Evolutionary conservation across 1,284 basidiomycete species (phyloP), one percentile per base, ranked within the genome.

Genomic region (Rhodotorula sp.): DNA sequence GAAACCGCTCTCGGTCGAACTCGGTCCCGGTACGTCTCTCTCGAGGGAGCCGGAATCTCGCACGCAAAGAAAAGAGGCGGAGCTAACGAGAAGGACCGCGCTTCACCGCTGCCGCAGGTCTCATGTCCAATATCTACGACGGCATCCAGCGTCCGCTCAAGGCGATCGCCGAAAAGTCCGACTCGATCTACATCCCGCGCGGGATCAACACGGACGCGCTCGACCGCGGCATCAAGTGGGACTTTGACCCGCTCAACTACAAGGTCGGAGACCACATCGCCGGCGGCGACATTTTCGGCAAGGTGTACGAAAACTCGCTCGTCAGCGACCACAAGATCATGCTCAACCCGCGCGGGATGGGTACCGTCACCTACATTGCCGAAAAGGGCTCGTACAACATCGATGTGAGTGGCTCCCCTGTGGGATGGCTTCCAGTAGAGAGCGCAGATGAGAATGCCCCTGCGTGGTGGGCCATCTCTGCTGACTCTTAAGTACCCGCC

Each of bases 131-230:
- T 82, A 99, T 99, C 79, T 95, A 97, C 79, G 83, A 83, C 83
- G 94, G 94, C 79, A 96, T 96, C 79, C 94, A 97, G 82, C 88
- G 94, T 78, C 94, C 94, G 22, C 82, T 85, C 55, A 84, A 98
- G 88, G 87, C 89, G 49, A 99, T 99, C 77, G 92, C 94, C 87
- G 91, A 97, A 80, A 85, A 93, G 69, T 96, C 95, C 63, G 90
- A 97, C 79, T 95, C 93, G 37, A 99, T 99, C 79, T 99, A 99
- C 83, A 99, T 99, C 77, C 95, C 94, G 69, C 89, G 93, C 78
- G 95, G 95, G 75, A 98, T 99, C 83, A 98, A 97, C 83, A 99
- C 95, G 42, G 89, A 95, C 78, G 91, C 95, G 42, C 87, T 99
- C 49, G 91, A 95, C 81, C 89, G 95, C 66, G 85, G 85, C 48